Conservation (phyloP, 179 eudicot species). For the Beta macrorhiza region DNA sequence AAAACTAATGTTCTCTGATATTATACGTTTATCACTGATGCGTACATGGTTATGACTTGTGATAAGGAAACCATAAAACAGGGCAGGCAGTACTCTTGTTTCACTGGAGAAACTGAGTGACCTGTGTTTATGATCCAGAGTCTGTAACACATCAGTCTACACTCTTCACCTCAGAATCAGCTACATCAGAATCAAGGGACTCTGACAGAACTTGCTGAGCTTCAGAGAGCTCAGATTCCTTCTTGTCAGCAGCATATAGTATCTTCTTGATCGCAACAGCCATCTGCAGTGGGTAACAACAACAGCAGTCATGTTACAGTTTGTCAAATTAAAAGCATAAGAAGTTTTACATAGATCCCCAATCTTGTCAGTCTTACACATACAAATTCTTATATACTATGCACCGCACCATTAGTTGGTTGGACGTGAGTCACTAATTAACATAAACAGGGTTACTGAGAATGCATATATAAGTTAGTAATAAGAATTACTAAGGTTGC, state of each 20-base stretch:
- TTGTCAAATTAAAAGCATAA: neutral
- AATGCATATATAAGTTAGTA: too few relatives aligned
- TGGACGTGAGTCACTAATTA: too few relatives aligned
- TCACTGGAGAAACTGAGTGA: neutral
- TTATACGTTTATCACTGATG: neutral
- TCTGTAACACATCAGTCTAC: conserved; percentile 17
- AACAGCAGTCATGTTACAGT: neutral
- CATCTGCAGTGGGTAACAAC: conserved; percentile 44
- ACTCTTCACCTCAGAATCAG: conserved; percentile 9
- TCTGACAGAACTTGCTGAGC: conserved; percentile 52
- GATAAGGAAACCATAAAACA: neutral
- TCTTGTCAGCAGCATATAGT: conserved; percentile 69
- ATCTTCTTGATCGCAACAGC: conserved; percentile 74
- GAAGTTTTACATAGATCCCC: neutral
- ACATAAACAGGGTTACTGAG: too few relatives aligned
- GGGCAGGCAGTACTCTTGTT: neutral
- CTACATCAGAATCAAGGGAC: conserved; percentile 23
- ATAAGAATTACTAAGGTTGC: too few relatives aligned
- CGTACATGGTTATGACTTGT: conserved; percentile 10
- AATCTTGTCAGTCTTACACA: neutral
- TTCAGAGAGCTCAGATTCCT: conserved; percentile 60
- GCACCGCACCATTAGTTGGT: too few relatives aligned
- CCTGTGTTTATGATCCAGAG: neutral
- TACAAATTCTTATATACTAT: too few relatives aligned
- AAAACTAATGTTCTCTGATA: neutral